Evolutionary conservation across 768 basidiomycete genomes (phyloP), one percentile per base, ranked within the genome.

Genomic region (Hortiboletus campestris): DNA sequence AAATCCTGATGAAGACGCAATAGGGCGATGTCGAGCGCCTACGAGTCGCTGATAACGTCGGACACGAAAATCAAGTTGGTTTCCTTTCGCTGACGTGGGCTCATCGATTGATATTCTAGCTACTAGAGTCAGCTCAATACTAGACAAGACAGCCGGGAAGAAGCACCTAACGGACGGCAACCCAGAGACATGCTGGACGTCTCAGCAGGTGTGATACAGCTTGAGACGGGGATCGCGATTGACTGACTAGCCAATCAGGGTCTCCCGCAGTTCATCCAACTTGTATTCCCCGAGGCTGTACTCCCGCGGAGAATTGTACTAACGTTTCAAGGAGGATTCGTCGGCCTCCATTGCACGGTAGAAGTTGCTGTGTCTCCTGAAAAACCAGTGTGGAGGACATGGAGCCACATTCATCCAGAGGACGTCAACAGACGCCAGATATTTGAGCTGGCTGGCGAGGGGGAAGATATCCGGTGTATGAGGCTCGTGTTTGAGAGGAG

Each of bases 261-360:
- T 22, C 75, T 85, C 12, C 89, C 89, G 1, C 91, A 92, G 73
- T 85, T 76, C 60, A 80, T 93, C 58, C 88, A 89, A 50, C 71
- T 91, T 28, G 69, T 70, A 4, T 93, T 92, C 61, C 46, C 63
- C 11, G 56, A 55, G 6, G 77, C 68, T 46, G 81, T 89, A n/a
- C 62, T 79, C 35, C 88, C 88, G 4, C 77, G 73, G 58, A 75
- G 74, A 25, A 60, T 91, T 17, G 74, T 73, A 19, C 57, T 91
- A 58, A 91, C 86, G 2, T 94, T 94, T 65, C 91, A 94, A 76
- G 91, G 91, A 14, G 91, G 91, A 2, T 93, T 94, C 67, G 91
- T 87, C 0, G 90, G 89, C 19, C 86, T 80, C 9, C 74, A 77
- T 43, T 91, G 89, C 65, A 63, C 74, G 2, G 63, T 91, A 10